These are phyloP conservation scores for Lactarius quietus DNA, from an alignment of 768 basidiomycete species.

Conservation along the genomic window DNA sequence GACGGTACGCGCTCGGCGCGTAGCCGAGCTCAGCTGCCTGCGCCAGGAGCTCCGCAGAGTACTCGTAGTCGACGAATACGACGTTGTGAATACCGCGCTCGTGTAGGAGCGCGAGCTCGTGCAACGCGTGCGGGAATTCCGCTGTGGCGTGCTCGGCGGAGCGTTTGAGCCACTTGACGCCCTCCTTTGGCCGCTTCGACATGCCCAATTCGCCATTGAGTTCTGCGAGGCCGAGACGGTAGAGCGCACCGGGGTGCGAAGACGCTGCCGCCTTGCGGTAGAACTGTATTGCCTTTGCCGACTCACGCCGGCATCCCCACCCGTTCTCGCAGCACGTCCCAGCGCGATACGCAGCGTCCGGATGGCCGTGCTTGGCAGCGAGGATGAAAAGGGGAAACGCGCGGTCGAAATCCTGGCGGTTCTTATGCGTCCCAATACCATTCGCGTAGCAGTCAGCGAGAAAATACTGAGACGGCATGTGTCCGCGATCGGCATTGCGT, in stretches of 20 bases:
- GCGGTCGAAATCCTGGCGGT: conserved; percentile 92
- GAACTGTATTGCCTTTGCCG: conserved; percentile 86
- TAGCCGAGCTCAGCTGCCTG: conserved; percentile 96
- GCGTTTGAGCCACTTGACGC: conserved; percentile 97
- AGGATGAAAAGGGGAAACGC: conserved; percentile 95
- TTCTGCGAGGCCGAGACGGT: conserved; percentile 92
- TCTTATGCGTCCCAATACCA: conserved; percentile 90
- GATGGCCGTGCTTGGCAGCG: conserved; percentile 95
- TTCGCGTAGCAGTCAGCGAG: conserved; percentile 98
- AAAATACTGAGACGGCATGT: conserved; percentile 94
- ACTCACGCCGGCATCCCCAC: conserved; percentile 95
- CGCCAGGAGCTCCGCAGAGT: conserved; percentile 89
- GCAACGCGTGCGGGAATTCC: conserved; percentile 94
- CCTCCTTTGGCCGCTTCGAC: conserved; percentile 86
- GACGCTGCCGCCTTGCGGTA: conserved; percentile 92
- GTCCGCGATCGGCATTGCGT: conserved; percentile 89
- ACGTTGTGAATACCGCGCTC: conserved; percentile 99
- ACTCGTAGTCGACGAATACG: conserved; percentile 94
- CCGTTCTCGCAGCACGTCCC: conserved; percentile 99
- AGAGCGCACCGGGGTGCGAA: conserved; percentile 92
- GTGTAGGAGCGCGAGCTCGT: conserved; percentile 90
- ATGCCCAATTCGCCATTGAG: conserved; percentile 93
- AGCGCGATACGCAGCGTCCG: conserved; percentile 91
- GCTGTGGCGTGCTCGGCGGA: conserved; percentile 92
- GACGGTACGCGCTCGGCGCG: conserved; percentile 90